Evolutionary conservation across 73 alveolate species (phyloP).

Genomic region (Paramecium biaurelia): DNA sequence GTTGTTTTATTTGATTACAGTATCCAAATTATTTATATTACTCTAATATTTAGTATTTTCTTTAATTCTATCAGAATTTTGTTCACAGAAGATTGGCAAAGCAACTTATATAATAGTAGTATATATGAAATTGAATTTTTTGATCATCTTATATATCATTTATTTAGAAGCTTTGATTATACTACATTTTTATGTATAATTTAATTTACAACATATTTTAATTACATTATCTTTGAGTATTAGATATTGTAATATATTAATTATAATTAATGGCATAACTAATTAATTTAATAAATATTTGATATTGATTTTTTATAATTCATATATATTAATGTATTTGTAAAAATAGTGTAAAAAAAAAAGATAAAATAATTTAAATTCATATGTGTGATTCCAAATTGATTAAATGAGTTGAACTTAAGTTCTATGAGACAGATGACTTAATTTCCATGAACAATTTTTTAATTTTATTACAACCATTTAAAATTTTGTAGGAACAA

Average conservation of each 20-base stretch:
- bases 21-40: too few species aligned
- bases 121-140: neutral
- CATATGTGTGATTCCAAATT: neutral
- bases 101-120: too few species aligned
- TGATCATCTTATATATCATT: too few species aligned
- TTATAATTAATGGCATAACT: neutral
- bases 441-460: constrained; percentile 41
- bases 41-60: too few species aligned
- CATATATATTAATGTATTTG: neutral
- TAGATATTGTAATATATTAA: too few species aligned
- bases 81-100: too few species aligned
- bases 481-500: constrained; percentile 1
- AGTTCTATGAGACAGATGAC: constrained; percentile 5
- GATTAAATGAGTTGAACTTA: neutral
- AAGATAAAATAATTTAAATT: neutral
- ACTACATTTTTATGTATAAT: neutral
- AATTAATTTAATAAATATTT: neutral
- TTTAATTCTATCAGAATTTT: too few species aligned
- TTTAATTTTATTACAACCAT: constrained; percentile 1
- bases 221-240: too few species aligned
- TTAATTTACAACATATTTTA: too few species aligned
- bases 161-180: too few species aligned
- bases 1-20: too few species aligned
- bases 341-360: neutral
- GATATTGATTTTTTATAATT: neutral